phyloP scores from a whole-genome alignment of 805 yeast genomes.

The Kodamaea laetipori region DNA sequence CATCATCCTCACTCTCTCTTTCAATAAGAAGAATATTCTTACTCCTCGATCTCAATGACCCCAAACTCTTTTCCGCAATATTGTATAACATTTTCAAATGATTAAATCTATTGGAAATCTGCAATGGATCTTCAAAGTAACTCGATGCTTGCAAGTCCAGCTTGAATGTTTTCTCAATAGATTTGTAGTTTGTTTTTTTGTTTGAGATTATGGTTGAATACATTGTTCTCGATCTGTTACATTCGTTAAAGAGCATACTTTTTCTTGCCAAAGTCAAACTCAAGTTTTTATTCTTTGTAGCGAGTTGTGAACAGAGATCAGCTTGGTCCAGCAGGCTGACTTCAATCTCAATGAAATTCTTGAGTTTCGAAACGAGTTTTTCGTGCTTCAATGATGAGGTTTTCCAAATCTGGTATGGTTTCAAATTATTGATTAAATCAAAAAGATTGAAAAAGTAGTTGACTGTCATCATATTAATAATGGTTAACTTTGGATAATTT shows the following conservation, averaged over 20 bases:
- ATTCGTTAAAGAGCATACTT: not conserved
- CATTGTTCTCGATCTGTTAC: constrained; percentile 16
- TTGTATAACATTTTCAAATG: constrained; percentile 22
- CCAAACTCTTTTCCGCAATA: constrained; percentile 13
- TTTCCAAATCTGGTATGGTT: constrained; percentile 45
- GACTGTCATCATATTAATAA: constrained; percentile 41
- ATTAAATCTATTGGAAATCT: constrained; percentile 28
- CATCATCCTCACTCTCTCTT: not conserved
- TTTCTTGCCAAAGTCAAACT: constrained; percentile 10
- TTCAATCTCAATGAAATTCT: constrained; percentile 32
- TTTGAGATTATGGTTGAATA: constrained; percentile 27
- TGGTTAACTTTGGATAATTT: constrained; percentile 30
- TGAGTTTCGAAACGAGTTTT: constrained; percentile 27
- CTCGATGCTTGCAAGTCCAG: constrained; percentile 30
- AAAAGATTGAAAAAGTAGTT: constrained; percentile 43
- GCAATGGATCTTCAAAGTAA: constrained; percentile 33
- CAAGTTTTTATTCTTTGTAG: constrained; percentile 14
- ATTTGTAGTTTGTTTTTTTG: constrained; percentile 30
- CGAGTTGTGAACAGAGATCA: constrained; percentile 7
- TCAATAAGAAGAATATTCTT: not conserved
- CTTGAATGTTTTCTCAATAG: constrained; percentile 30
- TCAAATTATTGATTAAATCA: constrained; percentile 34
- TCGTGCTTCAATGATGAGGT: constrained; percentile 33
- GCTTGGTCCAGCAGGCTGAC: constrained; percentile 12
- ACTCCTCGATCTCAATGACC: not conserved